Evolutionary conservation across 495 filamentous ascomycete genomes (phyloP), one percentile per base, ranked within the genome.

Genomic region (Corynascus novoguineensis): DNA sequence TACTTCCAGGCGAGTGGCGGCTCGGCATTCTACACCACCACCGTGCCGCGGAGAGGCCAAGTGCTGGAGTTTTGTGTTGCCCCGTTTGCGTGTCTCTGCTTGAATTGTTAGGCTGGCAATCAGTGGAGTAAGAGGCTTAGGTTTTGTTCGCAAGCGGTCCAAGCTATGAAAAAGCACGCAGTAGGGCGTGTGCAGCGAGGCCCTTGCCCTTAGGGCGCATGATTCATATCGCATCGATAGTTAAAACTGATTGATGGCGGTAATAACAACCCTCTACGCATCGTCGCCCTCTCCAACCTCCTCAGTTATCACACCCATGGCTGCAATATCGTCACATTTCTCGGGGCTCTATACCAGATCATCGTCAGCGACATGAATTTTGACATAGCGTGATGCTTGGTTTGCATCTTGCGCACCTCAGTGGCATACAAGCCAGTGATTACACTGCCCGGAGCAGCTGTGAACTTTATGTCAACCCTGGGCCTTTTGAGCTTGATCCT

Each of bases 351-450:
- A 45, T 27, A 45, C 21, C 22, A 27, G 5, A n/a, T 27, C 7
- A 22, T 6, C 38, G 27, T 48, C 27, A 48, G 45, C 24, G 4
- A 17, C 25, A 31, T 14, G 10, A 31, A 31, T n/a, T 14, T 27
- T 25, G 22, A 3, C 28, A 32, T 15, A 2, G 14, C 19, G 28
- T 35, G 27, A 34, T 17, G 29, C 6, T 38, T 38, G 6, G 12
- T 38, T 34, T 22, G 12, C 5, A 22, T 22, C 46, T 35, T 5
- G 22, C 46, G 29, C 17, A 50, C 46, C 29, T 50, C 6, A 11
- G 28, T 34, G 6, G n/a, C 46, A 35, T 50, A 50, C 5, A 50
- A 22, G n/a, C 46, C 46, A 12, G 46, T 35, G 24, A 50, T 50
- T 0, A 17, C 29, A 35, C 17, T 14, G 7, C 29, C 29, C 10